Percentiles rank a stretch among this genome's conserved stretches.
These are phyloP conservation scores for Juncus inflexus DNA, from an alignment of 176 grass and related monocot genomes.

Conservation along the genomic window DNA sequence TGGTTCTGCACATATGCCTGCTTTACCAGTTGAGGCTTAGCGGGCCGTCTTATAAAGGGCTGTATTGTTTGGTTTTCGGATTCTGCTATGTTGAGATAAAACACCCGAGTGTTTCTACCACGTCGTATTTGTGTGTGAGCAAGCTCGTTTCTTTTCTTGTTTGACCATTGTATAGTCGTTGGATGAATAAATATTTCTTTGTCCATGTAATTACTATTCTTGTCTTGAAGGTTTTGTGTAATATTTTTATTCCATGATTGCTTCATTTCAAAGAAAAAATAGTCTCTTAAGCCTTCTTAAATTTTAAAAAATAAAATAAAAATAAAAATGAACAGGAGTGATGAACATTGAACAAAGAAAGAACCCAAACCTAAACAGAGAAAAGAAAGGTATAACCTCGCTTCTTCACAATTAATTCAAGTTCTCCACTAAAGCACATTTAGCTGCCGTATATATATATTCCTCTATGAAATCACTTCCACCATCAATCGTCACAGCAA, in stretches of 20 bases:
- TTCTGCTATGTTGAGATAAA: slow-evolving; percentile 1
- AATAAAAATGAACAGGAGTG: too few relatives aligned
- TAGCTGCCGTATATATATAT: not conserved
- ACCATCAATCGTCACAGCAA: slow-evolving; percentile 14
- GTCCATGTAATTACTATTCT: slow-evolving; percentile 7
- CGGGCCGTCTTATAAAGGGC: not conserved
- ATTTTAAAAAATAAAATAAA: too few relatives aligned
- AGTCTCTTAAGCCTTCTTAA: too few relatives aligned
- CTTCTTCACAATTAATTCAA: slow-evolving; percentile 16
- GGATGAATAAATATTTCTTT: slow-evolving; percentile 6
- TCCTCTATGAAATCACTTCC: not conserved
- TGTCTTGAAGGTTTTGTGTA: too few relatives aligned
- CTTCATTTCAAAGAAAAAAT: too few relatives aligned
- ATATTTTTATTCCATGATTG: too few relatives aligned
- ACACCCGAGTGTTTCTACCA: not conserved
- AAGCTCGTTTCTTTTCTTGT: not conserved
- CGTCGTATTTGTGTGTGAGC: not conserved
- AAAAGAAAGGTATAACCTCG: slow-evolving; percentile 23
- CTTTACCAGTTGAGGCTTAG: not conserved
- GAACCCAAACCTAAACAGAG: too few relatives aligned
- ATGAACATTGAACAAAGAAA: too few relatives aligned
- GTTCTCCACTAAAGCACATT: not conserved
- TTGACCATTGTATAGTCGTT: slow-evolving; percentile 4
- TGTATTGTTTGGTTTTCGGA: not conserved
- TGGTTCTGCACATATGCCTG: too few relatives aligned